These are phyloP conservation scores for Kingdonia uniflora DNA, from an alignment of 164 flowering plant genomes.

Conservation along the genomic window DNA sequence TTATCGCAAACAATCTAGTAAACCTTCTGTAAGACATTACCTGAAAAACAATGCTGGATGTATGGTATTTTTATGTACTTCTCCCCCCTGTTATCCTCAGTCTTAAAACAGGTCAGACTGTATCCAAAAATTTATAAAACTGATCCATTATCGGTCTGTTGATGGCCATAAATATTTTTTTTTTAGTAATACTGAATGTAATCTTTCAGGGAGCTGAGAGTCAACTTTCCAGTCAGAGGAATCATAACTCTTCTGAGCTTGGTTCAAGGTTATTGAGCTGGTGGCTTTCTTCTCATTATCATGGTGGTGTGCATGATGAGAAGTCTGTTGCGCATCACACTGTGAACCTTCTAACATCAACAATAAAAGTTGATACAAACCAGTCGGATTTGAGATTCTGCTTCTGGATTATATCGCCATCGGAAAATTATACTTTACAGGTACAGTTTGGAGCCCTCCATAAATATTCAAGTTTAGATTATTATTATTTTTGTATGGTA, in stretches of 20 bases:
- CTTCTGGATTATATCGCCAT: constrained; percentile 82
- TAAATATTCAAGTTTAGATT: too few species aligned
- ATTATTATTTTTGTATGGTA: too few species aligned
- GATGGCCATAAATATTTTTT: too few species aligned
- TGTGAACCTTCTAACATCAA: constrained; percentile 79
- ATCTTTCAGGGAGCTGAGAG: constrained; percentile 46
- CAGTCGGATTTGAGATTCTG: constrained; percentile 85
- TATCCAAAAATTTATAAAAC: too few species aligned
- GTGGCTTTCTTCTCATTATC: constrained; percentile 78
- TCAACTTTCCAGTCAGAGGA: constrained; percentile 49
- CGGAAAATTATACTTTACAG: constrained; percentile 82
- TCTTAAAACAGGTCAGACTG: not conserved
- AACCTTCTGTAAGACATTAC: constrained; percentile 54
- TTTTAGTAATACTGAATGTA: constrained; percentile 4
- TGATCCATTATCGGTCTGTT: too few species aligned
- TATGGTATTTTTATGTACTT: too few species aligned
- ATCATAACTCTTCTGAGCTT: constrained; percentile 44
- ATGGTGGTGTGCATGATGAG: constrained; percentile 76
- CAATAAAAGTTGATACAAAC: constrained; percentile 78
- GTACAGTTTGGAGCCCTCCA: constrained; percentile 18
- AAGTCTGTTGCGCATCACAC: constrained; percentile 78
- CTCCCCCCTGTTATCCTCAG: not conserved
- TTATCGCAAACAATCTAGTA: constrained; percentile 68
- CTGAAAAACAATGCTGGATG: not conserved
- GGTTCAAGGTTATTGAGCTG: constrained; percentile 74